Percentiles rank a stretch among this genome's conserved stretches.
Conservation (phyloP, 2,329 filamentous ascomycete genomes). For the Fusarium sp. region DNA sequence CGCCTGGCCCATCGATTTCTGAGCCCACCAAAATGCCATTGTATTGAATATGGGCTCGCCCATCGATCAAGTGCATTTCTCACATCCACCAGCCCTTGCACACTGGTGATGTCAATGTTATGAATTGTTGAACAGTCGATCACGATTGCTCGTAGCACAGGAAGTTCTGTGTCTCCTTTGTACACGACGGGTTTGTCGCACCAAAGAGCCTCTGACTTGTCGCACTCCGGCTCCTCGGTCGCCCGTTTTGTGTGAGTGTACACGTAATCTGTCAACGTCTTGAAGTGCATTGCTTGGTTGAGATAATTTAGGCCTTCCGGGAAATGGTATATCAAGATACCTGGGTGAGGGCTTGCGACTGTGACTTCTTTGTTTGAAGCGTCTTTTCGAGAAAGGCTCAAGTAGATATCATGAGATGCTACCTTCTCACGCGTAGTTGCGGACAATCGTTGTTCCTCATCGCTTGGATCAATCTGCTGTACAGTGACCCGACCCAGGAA, state of each 20-base stretch:
- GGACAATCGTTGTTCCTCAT: neutral
- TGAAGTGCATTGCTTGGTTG: constrained; percentile 60
- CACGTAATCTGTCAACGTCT: constrained; percentile 45
- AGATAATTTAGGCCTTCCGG: constrained; percentile 62
- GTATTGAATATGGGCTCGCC: constrained; percentile 56
- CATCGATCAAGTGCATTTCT: constrained; percentile 64
- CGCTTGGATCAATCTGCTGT: constrained; percentile 14
- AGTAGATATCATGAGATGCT: constrained; percentile 48
- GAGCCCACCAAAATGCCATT: constrained; percentile 65
- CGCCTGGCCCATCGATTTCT: constrained; percentile 66
- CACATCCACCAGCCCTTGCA: constrained; percentile 66
- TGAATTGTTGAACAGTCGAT: constrained; percentile 68
- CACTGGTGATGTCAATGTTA: constrained; percentile 65
- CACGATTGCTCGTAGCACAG: constrained; percentile 62
- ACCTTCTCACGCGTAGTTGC: neutral
- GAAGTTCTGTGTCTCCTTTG: constrained; percentile 44
- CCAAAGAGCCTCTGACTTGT: constrained; percentile 61
- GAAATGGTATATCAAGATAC: constrained; percentile 63
- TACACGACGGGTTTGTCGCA: constrained; percentile 54
- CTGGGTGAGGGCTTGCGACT: constrained; percentile 56
- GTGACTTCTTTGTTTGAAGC: constrained; percentile 56
- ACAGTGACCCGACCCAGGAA: constrained; percentile 55
- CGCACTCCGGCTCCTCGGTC: constrained; percentile 46
- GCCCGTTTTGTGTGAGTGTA: constrained; percentile 50
- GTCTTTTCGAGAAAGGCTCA: constrained; percentile 54